Percentiles rank a stretch among this genome's conserved stretches.
Evolutionary conservation across 345 rosid species (phyloP).

Genomic region (Gossypium stocksii): DNA sequence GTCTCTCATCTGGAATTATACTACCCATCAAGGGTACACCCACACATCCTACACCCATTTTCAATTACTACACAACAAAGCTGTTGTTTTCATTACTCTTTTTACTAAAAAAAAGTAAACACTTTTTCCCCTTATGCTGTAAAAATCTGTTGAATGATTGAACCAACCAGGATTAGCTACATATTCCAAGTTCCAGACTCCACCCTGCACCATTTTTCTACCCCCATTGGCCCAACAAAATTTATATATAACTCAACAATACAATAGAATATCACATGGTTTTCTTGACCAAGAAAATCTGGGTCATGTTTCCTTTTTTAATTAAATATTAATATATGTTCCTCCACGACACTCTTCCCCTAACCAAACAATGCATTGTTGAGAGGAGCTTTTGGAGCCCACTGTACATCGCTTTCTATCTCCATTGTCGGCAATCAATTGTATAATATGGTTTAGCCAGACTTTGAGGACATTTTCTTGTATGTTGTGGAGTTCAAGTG

Average conservation of each 20-base stretch:
- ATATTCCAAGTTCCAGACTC: not conserved
- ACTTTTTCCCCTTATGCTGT: not conserved
- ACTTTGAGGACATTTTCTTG: no score
- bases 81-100: not conserved
- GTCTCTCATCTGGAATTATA: constrained; percentile 5
- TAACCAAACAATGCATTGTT: not conserved
- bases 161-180: no score
- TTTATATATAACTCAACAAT: not conserved
- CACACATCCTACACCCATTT: not conserved
- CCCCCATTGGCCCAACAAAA: not conserved
- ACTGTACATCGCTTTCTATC: not conserved
- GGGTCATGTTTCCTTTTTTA: not conserved
- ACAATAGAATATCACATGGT: not conserved
- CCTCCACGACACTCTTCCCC: not conserved
- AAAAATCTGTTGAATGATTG: not conserved
- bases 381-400: constrained; percentile 15
- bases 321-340: constrained; percentile 11
- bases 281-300: not conserved
- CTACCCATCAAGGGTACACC: constrained; percentile 10
- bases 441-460: not conserved
- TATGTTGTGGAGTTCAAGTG: no score
- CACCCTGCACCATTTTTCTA: not conserved
- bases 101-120: no score
- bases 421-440: constrained; percentile 21
- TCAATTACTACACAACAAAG: not conserved